Conservation (phyloP, 345 rosid genomes). For the Citrus sp. region DNA sequence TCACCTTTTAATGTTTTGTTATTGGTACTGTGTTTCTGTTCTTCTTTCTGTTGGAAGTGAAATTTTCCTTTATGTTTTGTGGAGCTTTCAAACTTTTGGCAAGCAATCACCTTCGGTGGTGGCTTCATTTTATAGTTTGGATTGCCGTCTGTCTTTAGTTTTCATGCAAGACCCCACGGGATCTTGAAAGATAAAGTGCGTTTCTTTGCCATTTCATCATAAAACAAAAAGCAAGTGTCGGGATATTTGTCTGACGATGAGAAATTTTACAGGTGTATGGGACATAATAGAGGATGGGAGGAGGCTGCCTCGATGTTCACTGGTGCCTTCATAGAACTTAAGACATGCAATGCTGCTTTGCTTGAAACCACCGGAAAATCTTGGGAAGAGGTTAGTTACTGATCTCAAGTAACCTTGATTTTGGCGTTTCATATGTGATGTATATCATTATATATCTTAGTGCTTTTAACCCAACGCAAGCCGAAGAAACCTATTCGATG, state of each 20-base stretch:
- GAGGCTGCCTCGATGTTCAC: constrained; percentile 90
- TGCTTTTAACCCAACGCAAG: not conserved
- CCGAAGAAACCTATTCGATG: too few species aligned
- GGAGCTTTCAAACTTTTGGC: not conserved
- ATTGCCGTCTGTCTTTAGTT: not conserved
- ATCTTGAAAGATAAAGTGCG: not conserved
- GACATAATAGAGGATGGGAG: constrained; percentile 98
- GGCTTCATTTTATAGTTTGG: not conserved
- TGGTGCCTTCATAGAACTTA: constrained; percentile 70
- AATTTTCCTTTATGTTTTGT: not conserved
- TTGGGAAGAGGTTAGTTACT: constrained; percentile 76
- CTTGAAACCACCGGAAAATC: constrained; percentile 86
- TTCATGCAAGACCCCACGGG: not conserved
- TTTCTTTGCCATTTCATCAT: not conserved
- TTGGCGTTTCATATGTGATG: not conserved
- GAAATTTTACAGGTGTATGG: constrained; percentile 74
- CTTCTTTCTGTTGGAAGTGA: not conserved
- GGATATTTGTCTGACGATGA: not conserved
- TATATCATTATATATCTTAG: not conserved
- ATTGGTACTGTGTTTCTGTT: not conserved
- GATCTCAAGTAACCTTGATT: not conserved
- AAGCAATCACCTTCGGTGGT: not conserved
- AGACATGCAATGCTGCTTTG: constrained; percentile 97
- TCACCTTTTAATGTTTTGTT: not conserved
- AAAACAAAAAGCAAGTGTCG: not conserved